Evolutionary conservation across 306 rosid genomes (phyloP).

Genomic region (Cucurbita pepo): DNA sequence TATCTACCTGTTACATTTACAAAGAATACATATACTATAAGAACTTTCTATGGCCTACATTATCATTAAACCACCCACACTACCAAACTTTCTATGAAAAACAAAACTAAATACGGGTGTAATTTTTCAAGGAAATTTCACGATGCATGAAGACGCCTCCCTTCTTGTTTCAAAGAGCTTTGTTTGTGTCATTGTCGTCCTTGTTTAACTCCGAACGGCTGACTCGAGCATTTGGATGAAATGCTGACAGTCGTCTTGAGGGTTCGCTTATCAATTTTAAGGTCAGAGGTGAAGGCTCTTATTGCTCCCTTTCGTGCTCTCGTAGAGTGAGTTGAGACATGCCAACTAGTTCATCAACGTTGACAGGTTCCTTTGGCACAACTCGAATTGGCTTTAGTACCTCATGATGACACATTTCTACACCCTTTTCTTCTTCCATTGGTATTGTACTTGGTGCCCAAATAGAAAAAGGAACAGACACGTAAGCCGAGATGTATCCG

Average conservation of each 20-base stretch:
- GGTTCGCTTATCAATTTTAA: constrained; percentile 61
- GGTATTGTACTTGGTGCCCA: constrained; percentile 57
- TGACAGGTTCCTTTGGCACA: constrained; percentile 59
- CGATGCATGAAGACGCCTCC: constrained; percentile 9
- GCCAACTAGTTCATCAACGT: constrained; percentile 82
- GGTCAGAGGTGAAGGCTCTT: constrained; percentile 63
- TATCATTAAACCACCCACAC: constrained; percentile 31
- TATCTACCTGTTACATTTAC: constrained; percentile 51
- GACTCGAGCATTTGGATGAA: constrained; percentile 65
- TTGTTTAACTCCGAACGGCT: constrained; percentile 40
- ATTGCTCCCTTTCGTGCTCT: constrained; percentile 23
- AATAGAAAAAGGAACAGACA: constrained; percentile 39
- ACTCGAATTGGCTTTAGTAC: constrained; percentile 65
- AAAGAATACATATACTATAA: constrained; percentile 56
- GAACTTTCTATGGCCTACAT: constrained; percentile 55
- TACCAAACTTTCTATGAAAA: constrained; percentile 4
- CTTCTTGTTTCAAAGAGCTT: constrained; percentile 40
- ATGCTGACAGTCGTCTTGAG: constrained; percentile 93
- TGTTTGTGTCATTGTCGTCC: constrained; percentile 48
- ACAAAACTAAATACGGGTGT: background rate
- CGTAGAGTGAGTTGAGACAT: constrained; percentile 75
- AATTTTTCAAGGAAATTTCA: constrained; percentile 17
- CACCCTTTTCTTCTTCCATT: constrained; percentile 27
- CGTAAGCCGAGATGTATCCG: constrained; percentile 39
- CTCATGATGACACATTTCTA: constrained; percentile 36